A percentile compares a stretch with the other conserved stretches of the same genome.
phyloP scores from a whole-genome alignment of 805 yeast species.

The Candida sphagnicola region DNA sequence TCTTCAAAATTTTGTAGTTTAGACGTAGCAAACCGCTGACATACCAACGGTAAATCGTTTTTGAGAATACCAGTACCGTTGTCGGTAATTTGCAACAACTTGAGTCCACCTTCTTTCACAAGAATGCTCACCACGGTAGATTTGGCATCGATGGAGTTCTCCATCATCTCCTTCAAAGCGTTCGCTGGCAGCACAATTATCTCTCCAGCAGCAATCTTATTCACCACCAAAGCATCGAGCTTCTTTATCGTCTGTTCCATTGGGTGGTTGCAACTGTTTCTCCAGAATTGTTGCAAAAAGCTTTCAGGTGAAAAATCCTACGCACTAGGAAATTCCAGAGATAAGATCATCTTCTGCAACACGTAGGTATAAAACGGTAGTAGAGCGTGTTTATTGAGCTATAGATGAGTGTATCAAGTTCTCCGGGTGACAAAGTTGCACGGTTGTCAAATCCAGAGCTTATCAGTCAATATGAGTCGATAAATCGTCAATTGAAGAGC shows the following conservation, averaged over 20 bases:
- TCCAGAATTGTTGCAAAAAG: not conserved
- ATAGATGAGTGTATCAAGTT: not conserved
- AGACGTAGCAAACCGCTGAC: constrained; percentile 91
- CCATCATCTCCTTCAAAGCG: constrained; percentile 89
- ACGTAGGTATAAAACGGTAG: not conserved
- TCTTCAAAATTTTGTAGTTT: constrained; percentile 76
- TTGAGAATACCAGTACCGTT: constrained; percentile 79
- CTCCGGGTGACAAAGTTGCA: constrained; percentile 9
- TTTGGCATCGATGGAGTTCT: constrained; percentile 87
- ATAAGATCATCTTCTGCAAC: not conserved
- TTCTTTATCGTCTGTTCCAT: constrained; percentile 14
- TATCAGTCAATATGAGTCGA: constrained; percentile 23
- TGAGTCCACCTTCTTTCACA: constrained; percentile 90
- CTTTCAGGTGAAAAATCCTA: not conserved
- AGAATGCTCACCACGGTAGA: constrained; percentile 70
- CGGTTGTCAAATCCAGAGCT: constrained; percentile 13
- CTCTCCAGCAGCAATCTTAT: constrained; percentile 96
- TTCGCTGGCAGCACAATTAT: constrained; percentile 91
- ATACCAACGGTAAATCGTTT: constrained; percentile 73
- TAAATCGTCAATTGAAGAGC: constrained; percentile 19
- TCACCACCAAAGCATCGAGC: constrained; percentile 71
- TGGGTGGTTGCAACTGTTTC: not conserved
- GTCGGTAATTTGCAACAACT: constrained; percentile 81
- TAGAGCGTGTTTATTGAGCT: not conserved
- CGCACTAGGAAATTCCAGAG: not conserved